Conservation (phyloP, 2,329 filamentous ascomycete species). For the Cercospora zeina region DNA sequence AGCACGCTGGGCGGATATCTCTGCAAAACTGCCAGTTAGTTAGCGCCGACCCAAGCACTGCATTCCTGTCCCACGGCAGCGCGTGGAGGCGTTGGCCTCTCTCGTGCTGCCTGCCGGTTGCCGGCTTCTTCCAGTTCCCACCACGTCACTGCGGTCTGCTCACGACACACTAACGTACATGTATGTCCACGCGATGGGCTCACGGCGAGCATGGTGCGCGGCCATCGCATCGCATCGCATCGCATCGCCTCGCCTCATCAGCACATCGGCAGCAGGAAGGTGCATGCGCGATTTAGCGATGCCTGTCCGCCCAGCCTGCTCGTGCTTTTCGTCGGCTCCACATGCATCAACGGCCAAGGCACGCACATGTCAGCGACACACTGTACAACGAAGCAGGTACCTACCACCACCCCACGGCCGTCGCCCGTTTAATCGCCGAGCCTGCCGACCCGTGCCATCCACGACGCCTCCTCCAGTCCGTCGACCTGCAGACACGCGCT, state of each 20-base stretch:
- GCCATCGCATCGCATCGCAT: too few species aligned
- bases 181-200: neutral
- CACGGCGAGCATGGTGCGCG: neutral
- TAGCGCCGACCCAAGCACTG: neutral
- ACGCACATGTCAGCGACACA: neutral
- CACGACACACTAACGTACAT: too few species aligned
- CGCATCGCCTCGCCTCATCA: neutral
- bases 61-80: neutral
- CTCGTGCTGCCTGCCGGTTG: neutral
- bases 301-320: too few species aligned
- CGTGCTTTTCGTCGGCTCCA: slow-evolving; percentile 3
- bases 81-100: slow-evolving; percentile 1
- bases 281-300: too few species aligned
- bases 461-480: too few species aligned
- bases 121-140: neutral
- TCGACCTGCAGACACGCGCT: neutral
- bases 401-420: neutral
- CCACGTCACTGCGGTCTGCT: too few species aligned
- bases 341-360: too few species aligned
- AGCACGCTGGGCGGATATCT: too few species aligned
- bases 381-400: neutral
- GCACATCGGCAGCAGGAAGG: neutral
- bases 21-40: neutral
- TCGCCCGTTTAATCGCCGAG: too few species aligned
- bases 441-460: too few species aligned